Evolutionary conservation across 495 filamentous ascomycete genomes (phyloP), one percentile per base, ranked within the genome.

Genomic region (Ramalina intermedia): DNA sequence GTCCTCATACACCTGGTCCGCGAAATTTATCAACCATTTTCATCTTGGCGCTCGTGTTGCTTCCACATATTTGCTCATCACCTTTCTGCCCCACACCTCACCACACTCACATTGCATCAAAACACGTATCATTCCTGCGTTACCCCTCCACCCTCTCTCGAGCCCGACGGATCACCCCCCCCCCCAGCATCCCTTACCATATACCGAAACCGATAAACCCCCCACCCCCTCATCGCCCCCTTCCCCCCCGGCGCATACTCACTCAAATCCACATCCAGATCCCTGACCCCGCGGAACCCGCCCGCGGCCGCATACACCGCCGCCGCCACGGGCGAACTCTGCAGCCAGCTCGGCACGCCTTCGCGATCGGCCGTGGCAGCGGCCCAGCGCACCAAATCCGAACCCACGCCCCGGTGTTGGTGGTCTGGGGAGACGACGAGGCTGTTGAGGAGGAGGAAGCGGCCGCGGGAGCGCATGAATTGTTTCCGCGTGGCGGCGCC

Each of bases 331-430:
- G 6, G 29, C 20, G 47, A 29, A 33, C 37, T 41, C 39, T 43
- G 24, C 50, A 47, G 39, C 44, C 50, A 47, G 29, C 35, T 42
- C 13, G 17, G 39, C 11, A 52, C n/a, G 16, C 16, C n/a, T n/a
- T 26, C 23, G 0, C 42, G 13, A 44, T 47, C 44, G 29, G 43
- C 33, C 8, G 24, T 24, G 6, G 24, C 36, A 16, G 43, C 36
- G 44, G 36, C 36, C 46, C 6, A 50, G 20, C 29, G 48, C 17
- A 76, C 38, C 6, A 76, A 48, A 5, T 62, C 53, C 0, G 65
- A 72, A 18, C 70, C 73, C 23, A 74, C 50, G 1, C 73, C 71
- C 36, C 62, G 60, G 4, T 57, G 50, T 42, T 70, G 67, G 16
- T 64, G 55, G 9, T 49, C 46, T 1, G 69, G 65, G 11, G 64